Evolutionary conservation across 1,284 basidiomycete genomes (phyloP).

Genomic region (Cutaneotrichosporon sp.): DNA sequence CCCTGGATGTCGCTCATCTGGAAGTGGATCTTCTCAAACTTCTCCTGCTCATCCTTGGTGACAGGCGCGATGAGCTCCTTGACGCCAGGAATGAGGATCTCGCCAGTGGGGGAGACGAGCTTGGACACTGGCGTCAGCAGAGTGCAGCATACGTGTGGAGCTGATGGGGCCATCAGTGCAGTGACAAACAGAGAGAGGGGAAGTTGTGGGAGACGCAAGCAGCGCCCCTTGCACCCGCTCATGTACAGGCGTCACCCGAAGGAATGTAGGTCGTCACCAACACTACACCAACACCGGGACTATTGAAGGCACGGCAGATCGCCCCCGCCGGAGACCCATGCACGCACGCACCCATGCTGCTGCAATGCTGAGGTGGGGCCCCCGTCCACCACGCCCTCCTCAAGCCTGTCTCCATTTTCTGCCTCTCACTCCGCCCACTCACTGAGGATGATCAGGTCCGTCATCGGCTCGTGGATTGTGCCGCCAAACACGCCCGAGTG

Average conservation of each 20-base stretch:
- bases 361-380: too few relatives aligned
- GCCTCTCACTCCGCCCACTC: slow-evolving; percentile 14
- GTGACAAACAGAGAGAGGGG: background rate
- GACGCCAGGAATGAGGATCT: slow-evolving; percentile 87
- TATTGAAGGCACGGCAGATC: too few relatives aligned
- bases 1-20: slow-evolving; percentile 68
- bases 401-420: background rate
- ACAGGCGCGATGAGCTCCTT: slow-evolving; percentile 81
- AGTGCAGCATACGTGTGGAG: background rate
- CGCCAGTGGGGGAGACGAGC: slow-evolving; percentile 77
- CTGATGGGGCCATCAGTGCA: background rate
- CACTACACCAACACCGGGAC: too few relatives aligned
- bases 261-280: too few relatives aligned
- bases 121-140: slow-evolving; percentile 58
- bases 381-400: background rate
- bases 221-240: too few relatives aligned
- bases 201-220: background rate
- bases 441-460: slow-evolving; percentile 59
- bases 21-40: slow-evolving; percentile 75
- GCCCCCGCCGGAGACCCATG: too few relatives aligned
- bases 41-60: slow-evolving; percentile 70
- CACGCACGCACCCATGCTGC: too few relatives aligned
- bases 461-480: slow-evolving; percentile 80
- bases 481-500: slow-evolving; percentile 90
- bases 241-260: too few relatives aligned